Conservation (phyloP, 345 rosid genomes). For the Citrus trifoliata region DNA sequence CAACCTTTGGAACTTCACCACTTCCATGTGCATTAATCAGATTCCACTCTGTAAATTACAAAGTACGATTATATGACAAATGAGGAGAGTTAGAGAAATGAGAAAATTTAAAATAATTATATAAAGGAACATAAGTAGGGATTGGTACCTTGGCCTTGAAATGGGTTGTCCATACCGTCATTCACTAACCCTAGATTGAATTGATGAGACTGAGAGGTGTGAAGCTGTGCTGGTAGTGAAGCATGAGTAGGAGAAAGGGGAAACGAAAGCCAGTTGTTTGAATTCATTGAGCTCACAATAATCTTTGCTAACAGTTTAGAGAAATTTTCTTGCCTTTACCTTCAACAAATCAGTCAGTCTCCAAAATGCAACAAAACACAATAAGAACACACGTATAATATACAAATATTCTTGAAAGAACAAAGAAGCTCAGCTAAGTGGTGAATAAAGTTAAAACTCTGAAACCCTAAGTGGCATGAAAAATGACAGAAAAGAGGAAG, state of each 20-base stretch:
- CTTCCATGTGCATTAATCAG: slow-evolving; percentile 58
- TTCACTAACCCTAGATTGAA: slow-evolving; percentile 77
- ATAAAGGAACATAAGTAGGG: too few relatives aligned
- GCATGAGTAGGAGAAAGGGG: slow-evolving; percentile 85
- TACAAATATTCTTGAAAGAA: background rate
- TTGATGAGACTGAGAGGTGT: slow-evolving; percentile 71
- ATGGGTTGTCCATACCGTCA: slow-evolving; percentile 75
- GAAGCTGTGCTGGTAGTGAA: slow-evolving; percentile 65
- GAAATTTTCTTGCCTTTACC: background rate
- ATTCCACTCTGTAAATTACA: slow-evolving; percentile 65
- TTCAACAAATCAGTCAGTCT: slow-evolving; percentile 17
- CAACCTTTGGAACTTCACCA: slow-evolving; percentile 84
- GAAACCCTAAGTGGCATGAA: background rate
- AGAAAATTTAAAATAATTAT: background rate
- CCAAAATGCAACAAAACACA: slow-evolving; percentile 17
- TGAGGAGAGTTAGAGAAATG: background rate
- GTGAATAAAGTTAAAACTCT: slow-evolving; percentile 19
- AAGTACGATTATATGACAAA: background rate
- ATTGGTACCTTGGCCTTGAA: slow-evolving; percentile 75
- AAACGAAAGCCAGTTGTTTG: slow-evolving; percentile 98
- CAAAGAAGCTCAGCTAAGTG: slow-evolving; percentile 13
- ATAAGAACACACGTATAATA: slow-evolving; percentile 13
- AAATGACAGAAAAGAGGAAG: slow-evolving; percentile 25
- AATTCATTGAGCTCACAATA: slow-evolving; percentile 58
- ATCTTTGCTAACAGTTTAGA: background rate